These are phyloP conservation scores for Colletotrichum sp. DNA, from an alignment of 2,329 filamentous ascomycete species.

Conservation along the genomic window DNA sequence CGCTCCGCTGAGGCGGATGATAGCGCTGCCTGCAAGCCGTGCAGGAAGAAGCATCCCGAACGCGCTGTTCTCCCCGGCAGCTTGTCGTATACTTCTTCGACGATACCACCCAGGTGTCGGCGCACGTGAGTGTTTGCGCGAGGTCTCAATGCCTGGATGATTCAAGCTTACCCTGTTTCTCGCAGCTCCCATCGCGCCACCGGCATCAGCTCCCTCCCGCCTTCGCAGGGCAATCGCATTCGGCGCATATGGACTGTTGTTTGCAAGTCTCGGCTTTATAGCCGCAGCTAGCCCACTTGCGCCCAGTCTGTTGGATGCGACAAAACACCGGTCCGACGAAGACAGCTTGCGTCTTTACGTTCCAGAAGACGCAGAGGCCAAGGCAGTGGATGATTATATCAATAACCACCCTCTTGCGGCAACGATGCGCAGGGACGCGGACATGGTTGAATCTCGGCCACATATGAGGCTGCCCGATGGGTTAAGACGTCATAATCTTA, in stretches of 20 bases:
- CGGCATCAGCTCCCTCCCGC: background rate
- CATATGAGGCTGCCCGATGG: conserved; percentile 82
- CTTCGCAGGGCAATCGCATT: conserved; percentile 9
- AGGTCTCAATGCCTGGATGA: background rate
- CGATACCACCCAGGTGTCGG: background rate
- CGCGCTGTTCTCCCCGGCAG: background rate
- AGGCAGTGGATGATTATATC: conserved; percentile 75
- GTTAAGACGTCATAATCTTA: conserved; percentile 78
- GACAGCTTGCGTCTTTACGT: conserved; percentile 74
- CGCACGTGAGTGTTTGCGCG: background rate
- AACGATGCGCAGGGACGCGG: conserved; percentile 69
- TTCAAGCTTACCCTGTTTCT: background rate
- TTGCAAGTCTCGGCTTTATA: conserved; percentile 56
- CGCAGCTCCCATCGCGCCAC: background rate
- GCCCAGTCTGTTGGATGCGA: conserved; percentile 27
- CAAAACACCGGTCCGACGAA: conserved; percentile 55
- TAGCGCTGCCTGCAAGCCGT: background rate
- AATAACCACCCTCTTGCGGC: conserved; percentile 75
- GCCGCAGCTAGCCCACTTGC: conserved; percentile 61
- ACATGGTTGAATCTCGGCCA: conserved; percentile 78
- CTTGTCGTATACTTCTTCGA: background rate
- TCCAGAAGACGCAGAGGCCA: conserved; percentile 58
- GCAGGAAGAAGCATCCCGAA: background rate
- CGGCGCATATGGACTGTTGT: conserved; percentile 37
- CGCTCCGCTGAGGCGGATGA: background rate